Evolutionary conservation across 2,329 filamentous ascomycete genomes (phyloP), one percentile per base, ranked within the genome.

Genomic region (Sporothrix inflata): DNA sequence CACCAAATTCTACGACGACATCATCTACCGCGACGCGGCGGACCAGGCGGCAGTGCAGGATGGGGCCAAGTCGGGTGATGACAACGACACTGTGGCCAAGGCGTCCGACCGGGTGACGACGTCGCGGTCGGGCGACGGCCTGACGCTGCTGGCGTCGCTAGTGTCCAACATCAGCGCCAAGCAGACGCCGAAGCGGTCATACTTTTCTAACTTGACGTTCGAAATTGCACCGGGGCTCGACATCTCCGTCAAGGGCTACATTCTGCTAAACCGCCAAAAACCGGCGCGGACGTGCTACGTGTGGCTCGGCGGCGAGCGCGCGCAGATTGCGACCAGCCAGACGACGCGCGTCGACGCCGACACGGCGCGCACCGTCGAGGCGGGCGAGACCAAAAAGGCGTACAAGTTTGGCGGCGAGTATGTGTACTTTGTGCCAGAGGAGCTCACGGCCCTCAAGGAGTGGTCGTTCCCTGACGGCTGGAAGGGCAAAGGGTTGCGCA

Each of bases 321-420:
- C 93, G 0, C 92, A 97, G 78, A 91, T 98, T 72, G 94, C 89
- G 0, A 85, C 88, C 14, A 90, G 92, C 1, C 88, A 91, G 76
- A 96, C 93, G 0, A 90, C 89, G 1, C 89, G 90, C 72, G 86
- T 94, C 71, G 91, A 93, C 4, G 92, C 94, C 74, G 93, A 97
- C 76, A 94, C 90, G 21, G 88, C 91, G 1, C 87, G 90, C 49
- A 89, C 89, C 0, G 89, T 98, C 0, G 91, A 97, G 74, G 94
- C 94, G 76, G 83, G 83, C 3, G 94, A 98, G 77, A 88, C 97
- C 24, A 92, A 92, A 73, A 98, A 96, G 81, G 96, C 95, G 0
- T 99, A 96, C 85, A 98, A 96, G 77, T 98, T 98, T 78, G 96
- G 95, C 14, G 94, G 94, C 51, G 93, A 97, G 75, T 94, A 94